Base-by-base conservation (phyloP, 2,329 filamentous ascomycete genomes). In the Paradendryphiella salina region DNA sequence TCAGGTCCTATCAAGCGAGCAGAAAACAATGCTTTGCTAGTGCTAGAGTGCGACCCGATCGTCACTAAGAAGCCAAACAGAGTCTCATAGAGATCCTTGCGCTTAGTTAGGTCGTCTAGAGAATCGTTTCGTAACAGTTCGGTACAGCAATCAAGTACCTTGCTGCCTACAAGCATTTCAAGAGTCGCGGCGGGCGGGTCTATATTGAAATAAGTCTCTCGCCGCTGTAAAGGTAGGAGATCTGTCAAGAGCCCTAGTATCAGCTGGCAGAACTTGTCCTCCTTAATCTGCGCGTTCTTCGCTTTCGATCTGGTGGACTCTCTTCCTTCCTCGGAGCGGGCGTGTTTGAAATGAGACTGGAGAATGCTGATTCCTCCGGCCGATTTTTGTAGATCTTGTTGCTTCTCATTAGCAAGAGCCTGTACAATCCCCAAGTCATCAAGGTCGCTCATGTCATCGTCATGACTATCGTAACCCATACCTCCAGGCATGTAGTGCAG, bases 121-220 rank as follows among this genome's bases (percentile, higher is more conserved):
- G 73, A 73, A 47, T 76, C 75, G 54, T 76, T 76, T 9, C 73
- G 64, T 7, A 78, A 54, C 2, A 77, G 60, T 17, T 77, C 70
- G 1, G 71, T 71, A 11, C 66, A 64, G 29, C 69, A 71, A 29
- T 73, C 67, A 8, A 76, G 56, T 8, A 77, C 50, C 21, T 70
- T 69, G 48, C 71, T 73, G 7, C 71, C 51, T 9, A 65, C 54
- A 7, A 78, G 61, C 60, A 77, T 70, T 2, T 66, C 60, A 33
- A 54, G 34, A 1, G 76, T 43, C 4, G 55, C 59, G 5, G 41
- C 36, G 3, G 72, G 66, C 14, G 73, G 67, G 14, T 67, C 57
- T 26, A 50, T 32, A 49, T 74, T 67, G 49, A 74, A 72, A 2
- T 23, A 46, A 1, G 63, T 40, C 10, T 54, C 48, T 14, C 50